Evolutionary conservation across 2,329 filamentous ascomycete genomes (phyloP), one percentile per base, ranked within the genome.

Genomic region (Thielaviopsis populi): DNA sequence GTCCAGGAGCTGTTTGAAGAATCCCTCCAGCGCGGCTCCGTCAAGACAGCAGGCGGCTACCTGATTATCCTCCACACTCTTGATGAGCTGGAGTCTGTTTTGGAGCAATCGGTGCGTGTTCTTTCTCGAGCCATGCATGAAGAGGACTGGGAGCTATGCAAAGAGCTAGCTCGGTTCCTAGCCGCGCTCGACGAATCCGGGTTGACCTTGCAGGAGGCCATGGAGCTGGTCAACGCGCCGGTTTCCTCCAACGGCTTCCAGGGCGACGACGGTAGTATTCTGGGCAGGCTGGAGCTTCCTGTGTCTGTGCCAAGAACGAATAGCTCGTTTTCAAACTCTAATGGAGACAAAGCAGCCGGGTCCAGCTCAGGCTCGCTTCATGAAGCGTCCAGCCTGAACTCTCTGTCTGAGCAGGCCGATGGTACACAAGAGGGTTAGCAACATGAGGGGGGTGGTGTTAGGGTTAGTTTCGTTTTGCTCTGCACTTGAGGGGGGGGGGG

Each of bases 1-100:
- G 89, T 92, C 3, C 87, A 91, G 70, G 88, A 94, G 69, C 80
- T 99, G 0, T 99, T 99, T 69, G 92, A 99, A 73, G 89, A 96
- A 73, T 92, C 91, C 3, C 77, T 99, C 10, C 84, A 87, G 68
- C 83, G 89, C 64, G 91, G 89, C 2, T 89, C 87, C 3, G 78
- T 99, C 60, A 97, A 97, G 74, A 99, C 94, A 5, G 95, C 94
- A 1, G 92, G 91, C 10, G 94, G 95, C 0, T 99, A 97, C 73
- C 80, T 99, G n/a, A 83, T 99, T 19, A 89, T 99, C 42, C 78
- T 99, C 42, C 92, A 99, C 71, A 95, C 91, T 0, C 80, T 88
- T 65, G 83, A 87, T 68, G 86, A 89, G 72, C 74, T 88, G 50
- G 82, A 80, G 11, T 79, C 84, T 1, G 87, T 85, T 22, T 86